Evolutionary conservation across 768 basidiomycete species (phyloP), one percentile per base, ranked within the genome.

Genomic region (Boletus bicolor): DNA sequence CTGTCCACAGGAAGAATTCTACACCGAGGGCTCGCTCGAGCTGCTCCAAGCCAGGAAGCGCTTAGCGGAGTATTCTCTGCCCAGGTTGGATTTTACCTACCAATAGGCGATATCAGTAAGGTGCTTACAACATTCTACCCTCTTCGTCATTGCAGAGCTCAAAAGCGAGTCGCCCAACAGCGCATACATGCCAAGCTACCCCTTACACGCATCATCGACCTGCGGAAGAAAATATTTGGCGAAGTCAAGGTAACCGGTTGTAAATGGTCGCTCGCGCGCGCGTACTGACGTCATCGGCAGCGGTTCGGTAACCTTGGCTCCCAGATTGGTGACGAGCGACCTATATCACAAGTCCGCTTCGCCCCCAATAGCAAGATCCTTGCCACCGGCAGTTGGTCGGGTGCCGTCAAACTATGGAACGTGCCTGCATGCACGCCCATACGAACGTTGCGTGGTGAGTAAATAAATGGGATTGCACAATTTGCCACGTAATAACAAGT

Each of bases 321-420:
- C 0, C 96, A 98, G 79, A 94, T 98, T 62, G 97, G 94, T 52
- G 97, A 98, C 70, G 94, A 97, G 62, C 82, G 97, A 42, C 94
- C 97, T 1, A 84, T 98, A 60, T 89, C 93, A 2, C 87, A 90
- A 75, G 91, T 98, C 30, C 88, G 97, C 38, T 98, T 98, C 71
- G 84, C 96, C 4, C 97, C 97, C 8, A 90, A 98, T 69, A 89
- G 88, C 68, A 74, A 90, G 65, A 79, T 89, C 55, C 81, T 98
- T 46, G 90, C 93, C 5, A 96, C 96, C 2, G 94, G 90, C 11
- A 94, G 92, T 62, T 99, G 97, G 97, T 91, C 95, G 30, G 97
- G 97, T 19, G 85, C 86, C 43, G 86, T 94, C 21, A 98, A 94
- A 74, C 66, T 98, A 17, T 99, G 97, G 97, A 91, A 93, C 64